phyloP scores from a whole-genome alignment of 2,329 filamentous ascomycete species.

The Epichloe aotearoae region DNA sequence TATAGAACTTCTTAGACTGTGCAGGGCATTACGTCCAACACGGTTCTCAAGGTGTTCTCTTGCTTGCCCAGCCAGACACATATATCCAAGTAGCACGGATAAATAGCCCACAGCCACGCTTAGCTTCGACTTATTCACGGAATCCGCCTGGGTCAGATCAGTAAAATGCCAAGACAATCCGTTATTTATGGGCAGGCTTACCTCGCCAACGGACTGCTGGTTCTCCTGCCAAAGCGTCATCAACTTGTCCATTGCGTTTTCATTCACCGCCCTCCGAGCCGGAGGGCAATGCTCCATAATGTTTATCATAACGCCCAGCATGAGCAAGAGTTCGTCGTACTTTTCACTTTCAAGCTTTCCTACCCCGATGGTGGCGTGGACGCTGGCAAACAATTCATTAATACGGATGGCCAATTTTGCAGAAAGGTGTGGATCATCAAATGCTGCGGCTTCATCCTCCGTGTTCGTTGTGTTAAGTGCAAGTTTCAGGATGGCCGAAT shows the following conservation, averaged over 20 bases:
- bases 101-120: conserved; percentile 82
- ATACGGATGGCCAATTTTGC: conserved; percentile 34
- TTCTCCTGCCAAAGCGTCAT: conserved; percentile 55
- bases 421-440: conserved; percentile 48
- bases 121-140: conserved; percentile 59
- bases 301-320: conserved; percentile 76
- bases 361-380: conserved; percentile 34
- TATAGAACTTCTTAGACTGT: conserved; percentile 36
- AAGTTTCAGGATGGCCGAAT: conserved; percentile 34
- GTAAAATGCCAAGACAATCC: background rate
- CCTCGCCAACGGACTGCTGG: conserved; percentile 52
- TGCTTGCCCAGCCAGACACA: conserved; percentile 46
- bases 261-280: conserved; percentile 33
- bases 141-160: conserved; percentile 41
- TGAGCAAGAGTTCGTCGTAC: conserved; percentile 61
- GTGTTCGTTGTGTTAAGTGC: conserved; percentile 82
- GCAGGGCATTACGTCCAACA: conserved; percentile 30
- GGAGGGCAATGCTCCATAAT: conserved; percentile 63
- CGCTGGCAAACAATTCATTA: conserved; percentile 34
- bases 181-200: conserved; percentile 28
- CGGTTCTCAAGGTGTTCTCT: conserved; percentile 28
- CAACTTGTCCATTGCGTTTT: conserved; percentile 41
- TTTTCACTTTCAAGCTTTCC: conserved; percentile 35
- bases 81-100: conserved; percentile 68
- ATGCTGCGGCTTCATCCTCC: conserved; percentile 55